Evolutionary conservation across 306 rosid genomes (phyloP).

Genomic region (Vicia sativa): DNA sequence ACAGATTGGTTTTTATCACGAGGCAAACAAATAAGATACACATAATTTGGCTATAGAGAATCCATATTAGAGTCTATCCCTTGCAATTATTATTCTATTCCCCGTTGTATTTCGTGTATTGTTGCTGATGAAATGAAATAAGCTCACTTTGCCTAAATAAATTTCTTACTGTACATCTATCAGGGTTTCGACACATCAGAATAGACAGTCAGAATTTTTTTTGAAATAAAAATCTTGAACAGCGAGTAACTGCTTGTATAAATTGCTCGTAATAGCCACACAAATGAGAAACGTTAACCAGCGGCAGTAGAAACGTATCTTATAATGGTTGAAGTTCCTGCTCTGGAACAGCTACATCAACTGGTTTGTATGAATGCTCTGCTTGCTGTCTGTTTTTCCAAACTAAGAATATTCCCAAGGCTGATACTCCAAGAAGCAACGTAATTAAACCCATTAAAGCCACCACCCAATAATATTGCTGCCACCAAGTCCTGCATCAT

Average conservation of each 20-base stretch:
- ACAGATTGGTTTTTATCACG: not conserved
- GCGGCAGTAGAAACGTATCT: constrained; percentile 38
- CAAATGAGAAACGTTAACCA: constrained; percentile 27
- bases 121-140: not conserved
- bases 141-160: not conserved
- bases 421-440: constrained; percentile 52
- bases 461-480: constrained; percentile 46
- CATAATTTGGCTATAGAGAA: not conserved
- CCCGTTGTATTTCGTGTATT: not conserved
- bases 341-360: constrained; percentile 63
- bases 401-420: constrained; percentile 63
- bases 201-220: constrained; percentile 40
- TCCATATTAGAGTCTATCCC: not conserved
- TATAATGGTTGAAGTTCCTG: constrained; percentile 92
- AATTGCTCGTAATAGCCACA: constrained; percentile 33
- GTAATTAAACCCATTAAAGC: constrained; percentile 51
- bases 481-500: constrained; percentile 78
- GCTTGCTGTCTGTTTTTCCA: constrained; percentile 60
- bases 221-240: constrained; percentile 45
- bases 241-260: constrained; percentile 33
- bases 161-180: constrained; percentile 42
- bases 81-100: not conserved
- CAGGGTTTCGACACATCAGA: constrained; percentile 30
- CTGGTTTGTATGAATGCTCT: constrained; percentile 68
- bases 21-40: not conserved